A percentile compares a stretch with the other conserved stretches of the same genome.
These are phyloP conservation scores for Oleoguttula mirabilis DNA, from an alignment of 495 filamentous ascomycete species.

Conservation along the genomic window DNA sequence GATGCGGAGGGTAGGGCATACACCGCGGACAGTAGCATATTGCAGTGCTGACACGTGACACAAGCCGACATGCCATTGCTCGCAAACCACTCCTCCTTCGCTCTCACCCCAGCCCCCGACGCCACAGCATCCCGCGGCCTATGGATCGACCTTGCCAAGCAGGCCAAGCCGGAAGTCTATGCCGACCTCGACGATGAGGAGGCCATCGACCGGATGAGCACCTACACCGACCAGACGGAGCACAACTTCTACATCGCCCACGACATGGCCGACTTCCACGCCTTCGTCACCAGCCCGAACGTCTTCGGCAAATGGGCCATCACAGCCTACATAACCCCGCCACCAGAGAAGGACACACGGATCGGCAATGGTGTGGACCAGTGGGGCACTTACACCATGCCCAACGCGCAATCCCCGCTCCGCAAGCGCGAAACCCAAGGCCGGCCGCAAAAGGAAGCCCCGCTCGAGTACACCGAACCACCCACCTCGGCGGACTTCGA, in stretches of 20 bases:
- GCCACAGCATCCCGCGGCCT: not conserved
- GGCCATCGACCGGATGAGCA: not conserved
- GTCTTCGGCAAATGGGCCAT: not conserved
- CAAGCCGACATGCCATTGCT: not conserved
- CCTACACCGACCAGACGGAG: not conserved
- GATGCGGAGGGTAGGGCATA: no score
- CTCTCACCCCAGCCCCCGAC: not conserved
- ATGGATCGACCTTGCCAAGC: slow-evolving; percentile 3
- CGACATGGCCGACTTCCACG: not conserved
- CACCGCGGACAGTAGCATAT: no score
- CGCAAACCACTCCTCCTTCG: not conserved
- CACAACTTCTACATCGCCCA: not conserved
- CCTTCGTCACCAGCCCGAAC: not conserved
- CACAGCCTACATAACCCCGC: not conserved
- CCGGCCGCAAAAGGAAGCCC: slow-evolving; percentile 6
- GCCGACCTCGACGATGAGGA: not conserved
- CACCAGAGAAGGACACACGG: no score
- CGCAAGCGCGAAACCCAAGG: not conserved
- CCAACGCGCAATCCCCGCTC: slow-evolving; percentile 9
- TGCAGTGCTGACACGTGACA: not conserved
- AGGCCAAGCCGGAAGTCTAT: not conserved
- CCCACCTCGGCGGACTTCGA: not conserved
- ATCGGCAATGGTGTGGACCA: not conserved
- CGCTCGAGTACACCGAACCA: slow-evolving; percentile 1
- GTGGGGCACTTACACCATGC: slow-evolving; percentile 20